Evolutionary conservation across 2,329 filamentous ascomycete species (phyloP), one percentile per base, ranked within the genome.

Genomic region (Bipolaris gigantea): DNA sequence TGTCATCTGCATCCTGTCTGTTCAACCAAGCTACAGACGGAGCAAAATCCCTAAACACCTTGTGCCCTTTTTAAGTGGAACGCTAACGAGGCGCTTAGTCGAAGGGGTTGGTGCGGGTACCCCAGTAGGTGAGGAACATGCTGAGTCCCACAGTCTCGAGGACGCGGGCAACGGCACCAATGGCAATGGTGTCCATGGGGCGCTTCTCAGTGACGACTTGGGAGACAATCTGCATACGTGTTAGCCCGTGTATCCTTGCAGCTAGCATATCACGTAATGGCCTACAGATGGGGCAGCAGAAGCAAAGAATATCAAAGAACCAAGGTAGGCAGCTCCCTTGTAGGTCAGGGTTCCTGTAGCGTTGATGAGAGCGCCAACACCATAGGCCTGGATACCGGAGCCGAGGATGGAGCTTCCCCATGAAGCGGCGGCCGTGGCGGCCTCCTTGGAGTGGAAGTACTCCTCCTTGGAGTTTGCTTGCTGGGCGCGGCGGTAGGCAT

Each of bases 41-140:
- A 53, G 21, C 43, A 59, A 60, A 60, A 63, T 59, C 53, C 61
- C 58, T 49, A 60, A 60, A 64, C 57, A 57, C 60, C 60, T 32
- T 30, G 16, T 34, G 50, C 55, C 54, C 49, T 56, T 54, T 13
- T 36, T 27, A 46, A 33, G 33, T 21, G 43, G 21, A 25, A 46
- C 4, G 30, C 30, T 11, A 53, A 53, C 38, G 53, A 67, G 50
- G 59, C 50, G 52, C 63, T 83, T 89, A 92, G 73, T 92, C 86
- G 77, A 96, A 95, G 57, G 91, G 91, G 81, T 92, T 93, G 79
- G 91, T 94, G 74, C 89, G 88, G 71, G 93, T 97, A 71, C 93
- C 93, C 93, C 93, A 97, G 89, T 90, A 97, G 74, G 91, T 96
- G 69, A 97, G 83, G 85, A 97, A 91, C 71, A 96, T 75, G 60